Base-by-base conservation (phyloP, 768 basidiomycete species). In the Arthromyces matolae region DNA sequence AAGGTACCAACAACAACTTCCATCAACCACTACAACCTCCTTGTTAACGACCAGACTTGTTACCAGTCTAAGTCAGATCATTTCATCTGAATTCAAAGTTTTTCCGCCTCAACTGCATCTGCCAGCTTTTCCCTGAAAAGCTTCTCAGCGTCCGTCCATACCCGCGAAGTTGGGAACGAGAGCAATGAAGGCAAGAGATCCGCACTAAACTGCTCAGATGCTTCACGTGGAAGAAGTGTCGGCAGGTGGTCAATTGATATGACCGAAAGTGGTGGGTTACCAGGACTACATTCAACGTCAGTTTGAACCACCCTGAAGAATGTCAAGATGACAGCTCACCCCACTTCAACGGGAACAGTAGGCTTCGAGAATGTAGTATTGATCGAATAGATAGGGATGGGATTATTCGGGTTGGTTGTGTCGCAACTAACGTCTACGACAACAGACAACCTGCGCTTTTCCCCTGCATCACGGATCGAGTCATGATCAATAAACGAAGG, bases 341-440 rank as follows among this genome's bases (percentile, higher is more conserved):
- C 83, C 58, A 90, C 80, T 37, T 83, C 80, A 31, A 93, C 93
- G 50, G 84, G 75, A 32, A 97, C 90, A 2, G 94, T 96, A 14
- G 96, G 96, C 48, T 89, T 78, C 38, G 84, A 79, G 65, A 97
- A 97, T 0, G 91, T 93, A 18, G 95, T 98, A 70, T 96, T 97
- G 70, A 93, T 78, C 46, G 62, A 74, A 71, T 99, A 99, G 51
- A 99, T 86, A 8, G 96, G 96, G 56, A 98, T 88, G 1, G 96
- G 96, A 67, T 98, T 99, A 78, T 86, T 87, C 13, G 96, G 94
- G 67, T 99, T 99, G 45, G 93, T 98, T 19, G 95, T 98, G 66
- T 99, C 96, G 73, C 96, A 99, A 64, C 92, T 95, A 58, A 99
- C 96, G 58, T 99, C 96, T 20, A 97, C 96, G 38, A 97, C 83